Evolutionary conservation across 2,329 filamentous ascomycete species (phyloP), one percentile per base, ranked within the genome.

Genomic region (Golovinomyces cichoracearum): DNA sequence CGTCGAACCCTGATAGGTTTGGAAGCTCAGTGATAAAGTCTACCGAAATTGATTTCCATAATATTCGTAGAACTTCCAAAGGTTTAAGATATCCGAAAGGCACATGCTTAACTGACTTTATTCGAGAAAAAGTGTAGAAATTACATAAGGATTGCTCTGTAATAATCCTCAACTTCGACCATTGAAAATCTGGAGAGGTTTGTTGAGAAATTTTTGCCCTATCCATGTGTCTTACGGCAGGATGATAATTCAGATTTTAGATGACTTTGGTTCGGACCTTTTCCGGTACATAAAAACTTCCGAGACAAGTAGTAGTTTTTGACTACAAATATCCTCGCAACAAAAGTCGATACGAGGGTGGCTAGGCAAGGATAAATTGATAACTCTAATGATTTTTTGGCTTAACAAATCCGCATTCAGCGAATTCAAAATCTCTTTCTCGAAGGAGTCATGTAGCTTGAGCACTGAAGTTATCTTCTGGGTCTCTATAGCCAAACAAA

Each of bases 1-100:
- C 7, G 5, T 26, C 41, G 25, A 44, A 25, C 3, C 10, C 10
- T 13, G 21, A 25, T 15, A 23, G 27, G 9, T 5, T 12, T 10
- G 41, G 21, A 15, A 44, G 41, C n/a, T 23, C 41, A 25, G 41
- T 44, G 21, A 44, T 44, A n/a, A 44, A 44, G n/a, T 44, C 41
- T 26, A 44, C 15, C 22, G 21, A 27, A 26, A 44, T 44, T 25
- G 41, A 44, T 44, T 44, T 13, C 41, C 21, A 44, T 17, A 5
- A 15, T 25, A 15, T 44, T 5, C 27, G 25, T 26, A 13, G 9
- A 44, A 44, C 27, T 44, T 44, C 2, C 15, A 26, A 17, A 7
- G 41, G 41, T 13, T 44, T 44, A n/a, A 26, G 41, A n/a, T 44
- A 44, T n/a, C 41, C 41, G 17, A 25, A 25, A 15, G 41, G 41